Evolutionary conservation across 2,329 filamentous ascomycete species (phyloP).

Genomic region (Microdochium bolleyi): DNA sequence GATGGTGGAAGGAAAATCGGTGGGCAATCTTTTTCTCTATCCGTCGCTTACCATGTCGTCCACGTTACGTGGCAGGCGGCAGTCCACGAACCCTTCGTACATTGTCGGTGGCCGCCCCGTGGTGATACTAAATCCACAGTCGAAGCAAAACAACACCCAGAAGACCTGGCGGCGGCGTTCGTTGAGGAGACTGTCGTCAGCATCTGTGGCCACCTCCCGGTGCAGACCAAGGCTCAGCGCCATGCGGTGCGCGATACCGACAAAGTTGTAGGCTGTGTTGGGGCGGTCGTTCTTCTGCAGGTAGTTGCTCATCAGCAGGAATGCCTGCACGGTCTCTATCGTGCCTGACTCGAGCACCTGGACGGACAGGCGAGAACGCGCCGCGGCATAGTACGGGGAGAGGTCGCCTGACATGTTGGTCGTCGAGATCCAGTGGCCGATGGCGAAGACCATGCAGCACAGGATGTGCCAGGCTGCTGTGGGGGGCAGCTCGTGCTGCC

Average conservation of each 20-base stretch:
- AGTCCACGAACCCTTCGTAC: conserved; percentile 31
- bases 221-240: conserved; percentile 41
- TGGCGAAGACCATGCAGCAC: conserved; percentile 24
- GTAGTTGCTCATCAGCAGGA: conserved; percentile 37
- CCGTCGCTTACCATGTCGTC: conserved; percentile 20
- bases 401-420: conserved; percentile 4
- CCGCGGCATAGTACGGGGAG: conserved; percentile 16
- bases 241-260: conserved; percentile 41
- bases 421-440: conserved; percentile 25
- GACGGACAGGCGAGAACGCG: conserved; percentile 26
- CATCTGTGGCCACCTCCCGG: conserved; percentile 29
- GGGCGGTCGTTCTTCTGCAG: conserved; percentile 41
- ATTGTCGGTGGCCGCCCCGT: conserved; percentile 34
- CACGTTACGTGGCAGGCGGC: conserved; percentile 31
- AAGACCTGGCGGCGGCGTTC: conserved; percentile 27
- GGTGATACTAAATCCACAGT: conserved; percentile 38
- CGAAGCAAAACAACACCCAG: conserved; percentile 33
- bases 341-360: conserved; percentile 35
- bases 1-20: too few relatives aligned
- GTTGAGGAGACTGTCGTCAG: conserved; percentile 21
- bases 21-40: too few relatives aligned
- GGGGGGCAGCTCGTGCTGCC: conserved; percentile 1
- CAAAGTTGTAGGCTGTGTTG: conserved; percentile 43
- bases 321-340: conserved; percentile 33
- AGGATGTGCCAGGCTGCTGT: conserved; percentile 11